Evolutionary conservation across 495 filamentous ascomycete genomes (phyloP), one percentile per base, ranked within the genome.

Genomic region (Aspergillus baeticus): DNA sequence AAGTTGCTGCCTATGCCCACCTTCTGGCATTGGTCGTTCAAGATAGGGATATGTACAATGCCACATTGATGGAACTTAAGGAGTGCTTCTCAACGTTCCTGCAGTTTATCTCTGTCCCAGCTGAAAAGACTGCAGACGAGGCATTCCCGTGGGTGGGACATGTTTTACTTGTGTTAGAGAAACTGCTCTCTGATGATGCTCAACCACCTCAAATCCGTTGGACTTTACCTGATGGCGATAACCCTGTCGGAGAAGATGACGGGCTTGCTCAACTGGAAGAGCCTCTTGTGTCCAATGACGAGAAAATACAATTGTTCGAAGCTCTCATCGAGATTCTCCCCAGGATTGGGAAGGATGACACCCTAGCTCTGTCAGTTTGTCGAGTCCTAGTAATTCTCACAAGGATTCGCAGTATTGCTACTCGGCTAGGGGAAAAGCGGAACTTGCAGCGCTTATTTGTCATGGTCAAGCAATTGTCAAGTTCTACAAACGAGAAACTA

Each of bases 361-460:
- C 87, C 13, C 76, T 98, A 11, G 92, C 94, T 15, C 76, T 97
- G 2, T 92, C 92, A 0, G 80, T 95, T 5, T 78, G 88, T 46
- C 86, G 95, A 36, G 84, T 94, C 43, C 74, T 98, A n/a, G 91
- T 95, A 31, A 91, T 96, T 57, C 81, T 99, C 21, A 98, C 94
- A 0, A 82, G 95, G 18, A 79, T 82, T 47, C 84, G 90, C 51
- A 73, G 82, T 7, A 79, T 96, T 54, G 93, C 94, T 10, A 77
- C 83, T 47, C 75, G 77, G 26, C 79, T 99, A 35, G 88, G 87
- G 10, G 88, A 98, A 63, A 96, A 92, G 72, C 87, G 85, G 54
- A 93, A 93, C 60, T 77, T 99, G 50, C 89, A 92, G 64, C 83
- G 89, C 17, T 76, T 99, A 14, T 98, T 99, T 68, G 82, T 96